phyloP scores from a whole-genome alignment of 2,329 filamentous ascomycete species.

The Xylaria sp. region DNA sequence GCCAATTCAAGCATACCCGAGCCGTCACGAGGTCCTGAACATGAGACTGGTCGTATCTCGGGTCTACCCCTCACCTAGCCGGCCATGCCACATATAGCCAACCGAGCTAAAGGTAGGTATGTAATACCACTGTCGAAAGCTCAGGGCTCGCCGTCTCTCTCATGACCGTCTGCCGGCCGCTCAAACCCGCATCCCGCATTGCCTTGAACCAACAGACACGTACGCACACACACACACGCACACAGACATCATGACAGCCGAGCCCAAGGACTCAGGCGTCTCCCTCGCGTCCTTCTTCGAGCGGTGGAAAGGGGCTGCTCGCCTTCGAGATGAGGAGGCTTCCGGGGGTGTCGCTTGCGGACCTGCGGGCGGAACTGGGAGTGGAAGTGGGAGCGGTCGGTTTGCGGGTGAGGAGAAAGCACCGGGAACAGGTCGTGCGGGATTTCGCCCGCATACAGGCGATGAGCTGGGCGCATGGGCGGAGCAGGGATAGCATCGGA shows the following conservation, averaged over 20 bases:
- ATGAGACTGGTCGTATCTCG: background rate
- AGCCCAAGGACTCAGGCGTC: conserved; percentile 32
- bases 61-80: background rate
- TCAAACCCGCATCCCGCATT: no score
- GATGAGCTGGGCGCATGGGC: conserved; percentile 39
- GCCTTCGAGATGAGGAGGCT: conserved; percentile 48
- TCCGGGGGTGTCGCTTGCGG: conserved; percentile 44
- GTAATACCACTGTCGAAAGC: background rate
- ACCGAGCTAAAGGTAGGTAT: no score
- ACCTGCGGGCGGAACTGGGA: conserved; percentile 34
- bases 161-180: no score
- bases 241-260: conserved; percentile 22
- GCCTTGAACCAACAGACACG: background rate
- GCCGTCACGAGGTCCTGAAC: background rate
- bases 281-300: conserved; percentile 34
- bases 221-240: background rate
- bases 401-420: conserved; percentile 5
- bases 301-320: conserved; percentile 36
- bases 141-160: no score
- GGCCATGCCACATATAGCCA: no score
- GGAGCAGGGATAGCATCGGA: conserved; percentile 13
- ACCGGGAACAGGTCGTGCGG: conserved; percentile 40
- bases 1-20: background rate
- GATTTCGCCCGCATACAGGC: conserved; percentile 48
- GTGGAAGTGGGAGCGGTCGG: conserved; percentile 5